These are phyloP conservation scores for Strobilomyces echinocephalus DNA, from an alignment of 768 basidiomycete species.

Conservation along the genomic window DNA sequence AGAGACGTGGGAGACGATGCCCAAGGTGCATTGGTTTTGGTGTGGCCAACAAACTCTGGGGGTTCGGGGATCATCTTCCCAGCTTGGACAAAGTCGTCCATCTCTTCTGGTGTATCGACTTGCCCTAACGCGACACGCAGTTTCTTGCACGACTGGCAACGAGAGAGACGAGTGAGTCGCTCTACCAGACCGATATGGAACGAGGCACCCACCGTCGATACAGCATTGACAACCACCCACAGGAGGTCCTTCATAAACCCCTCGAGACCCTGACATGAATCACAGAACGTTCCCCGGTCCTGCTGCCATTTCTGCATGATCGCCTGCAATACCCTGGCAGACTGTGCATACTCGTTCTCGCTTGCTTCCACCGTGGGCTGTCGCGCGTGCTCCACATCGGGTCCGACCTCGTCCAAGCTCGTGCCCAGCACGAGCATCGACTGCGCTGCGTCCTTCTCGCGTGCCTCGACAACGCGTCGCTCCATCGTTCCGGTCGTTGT, in stretches of 20 bases:
- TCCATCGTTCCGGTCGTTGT: constrained; percentile 83
- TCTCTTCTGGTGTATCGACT: constrained; percentile 81
- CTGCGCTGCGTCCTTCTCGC: constrained; percentile 93
- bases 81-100: constrained; percentile 82
- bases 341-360: constrained; percentile 88
- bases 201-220: constrained; percentile 92
- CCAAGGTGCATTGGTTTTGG: constrained; percentile 58
- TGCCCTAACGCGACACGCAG: constrained; percentile 82
- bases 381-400: constrained; percentile 83
- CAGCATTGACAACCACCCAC: constrained; percentile 93
- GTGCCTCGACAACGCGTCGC: constrained; percentile 78
- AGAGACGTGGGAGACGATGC: constrained; percentile 35
- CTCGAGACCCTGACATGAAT: constrained; percentile 92
- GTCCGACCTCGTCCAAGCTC: constrained; percentile 84
- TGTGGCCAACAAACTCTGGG: constrained; percentile 81
- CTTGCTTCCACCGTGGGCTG: constrained; percentile 87
- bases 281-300: constrained; percentile 93
- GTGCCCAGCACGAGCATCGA: constrained; percentile 86
- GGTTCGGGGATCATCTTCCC: constrained; percentile 86
- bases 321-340: constrained; percentile 71
- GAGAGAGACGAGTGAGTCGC: background rate
- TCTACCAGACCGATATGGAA: constrained; percentile 27
- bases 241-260: constrained; percentile 93
- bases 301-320: constrained; percentile 84
- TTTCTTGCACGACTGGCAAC: constrained; percentile 79